Evolutionary conservation across 164 flowering plant species (phyloP), one percentile per base, ranked within the genome.

Genomic region (Santalum album): DNA sequence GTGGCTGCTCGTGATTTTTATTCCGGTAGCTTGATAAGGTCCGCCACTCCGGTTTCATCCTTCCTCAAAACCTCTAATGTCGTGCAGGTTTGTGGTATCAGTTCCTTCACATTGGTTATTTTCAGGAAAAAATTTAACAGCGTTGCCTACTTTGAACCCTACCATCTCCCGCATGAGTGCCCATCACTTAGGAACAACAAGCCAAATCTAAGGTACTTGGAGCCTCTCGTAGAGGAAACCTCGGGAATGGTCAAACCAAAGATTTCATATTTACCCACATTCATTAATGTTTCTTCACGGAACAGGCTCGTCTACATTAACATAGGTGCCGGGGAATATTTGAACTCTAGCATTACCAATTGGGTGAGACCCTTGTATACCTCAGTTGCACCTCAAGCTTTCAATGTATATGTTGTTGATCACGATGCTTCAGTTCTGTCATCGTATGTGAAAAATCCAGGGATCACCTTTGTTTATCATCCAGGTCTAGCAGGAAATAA

Each of bases 401-500:
- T 83, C 44, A 65, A 72, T 42, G 78, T 73, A 18, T 87, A 78
- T 57, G 64, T 86, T 14, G 73, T 90, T 22, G 85, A 90, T 38
- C 89, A 87, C 55, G 69, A 86, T 56, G 62, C 76, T 0, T 71
- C 86, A n/a, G 66, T 67, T 16, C 69, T 87, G 43, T 55, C 86
- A 2, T 73, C 90, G 14, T 80, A 72, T 69, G 84, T 82, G 18
- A 78, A 71, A 32, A 77, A 69, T 47, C 89, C 95, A 7, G 91
- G 90, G 25, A 65, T 79, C 49, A 85, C 79, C 60, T 87, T 86
- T 61, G 77, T 90, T 38, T 87, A 87, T 56, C 73, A 87, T 57
- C 94, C 96, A 0, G 79, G 60, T n/a, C 71, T 87, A 19, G 65
- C 81, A 15, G 87, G 78, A 32, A 67, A 40, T 1, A 44, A 54